Percentiles rank a stretch among this genome's conserved stretches.
Evolutionary conservation across 805 yeast species (phyloP).

Genomic region (Metschnikowia gelsemii): DNA sequence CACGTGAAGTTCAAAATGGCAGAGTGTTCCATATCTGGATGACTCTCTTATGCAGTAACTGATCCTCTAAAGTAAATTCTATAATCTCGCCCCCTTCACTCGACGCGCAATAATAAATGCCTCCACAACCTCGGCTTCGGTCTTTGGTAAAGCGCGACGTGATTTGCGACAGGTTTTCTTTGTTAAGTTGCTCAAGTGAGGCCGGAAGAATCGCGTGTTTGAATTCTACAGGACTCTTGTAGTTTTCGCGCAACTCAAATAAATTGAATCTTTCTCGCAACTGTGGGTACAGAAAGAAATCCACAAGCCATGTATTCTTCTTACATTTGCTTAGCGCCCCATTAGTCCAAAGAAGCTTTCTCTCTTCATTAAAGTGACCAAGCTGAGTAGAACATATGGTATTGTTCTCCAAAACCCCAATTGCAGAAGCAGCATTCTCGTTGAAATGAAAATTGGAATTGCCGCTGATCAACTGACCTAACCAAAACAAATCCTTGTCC

Average conservation of each 20-base stretch:
- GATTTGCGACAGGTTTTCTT: constrained; percentile 2
- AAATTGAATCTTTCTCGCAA: constrained; percentile 12
- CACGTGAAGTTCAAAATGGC: neutral
- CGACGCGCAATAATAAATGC: constrained; percentile 19
- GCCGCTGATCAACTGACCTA: constrained; percentile 29
- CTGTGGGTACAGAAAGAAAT: constrained; percentile 13
- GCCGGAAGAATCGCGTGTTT: constrained; percentile 17
- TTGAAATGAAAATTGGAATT: constrained; percentile 22
- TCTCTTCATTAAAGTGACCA: constrained; percentile 23
- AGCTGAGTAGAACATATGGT: constrained; percentile 29
- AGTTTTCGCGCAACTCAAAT: constrained; percentile 10
- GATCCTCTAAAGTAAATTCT: constrained; percentile 8
- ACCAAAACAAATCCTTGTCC: constrained; percentile 32
- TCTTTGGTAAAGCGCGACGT: constrained; percentile 13
- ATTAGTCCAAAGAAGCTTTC: constrained; percentile 29
- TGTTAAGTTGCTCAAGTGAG: constrained; percentile 10
- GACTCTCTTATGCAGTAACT: constrained; percentile 7
- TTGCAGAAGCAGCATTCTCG: constrained; percentile 23
- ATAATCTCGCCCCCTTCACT: constrained; percentile 14
- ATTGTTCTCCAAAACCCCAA: constrained; percentile 22
- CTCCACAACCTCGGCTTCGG: constrained; percentile 18
- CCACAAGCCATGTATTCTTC: constrained; percentile 15
- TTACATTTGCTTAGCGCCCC: constrained; percentile 31
- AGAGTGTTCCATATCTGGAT: constrained; percentile 14
- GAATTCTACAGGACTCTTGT: constrained; percentile 10